These are phyloP conservation scores for Leccinum laetum DNA, from an alignment of 1,284 basidiomycete genomes.

Conservation along the genomic window DNA sequence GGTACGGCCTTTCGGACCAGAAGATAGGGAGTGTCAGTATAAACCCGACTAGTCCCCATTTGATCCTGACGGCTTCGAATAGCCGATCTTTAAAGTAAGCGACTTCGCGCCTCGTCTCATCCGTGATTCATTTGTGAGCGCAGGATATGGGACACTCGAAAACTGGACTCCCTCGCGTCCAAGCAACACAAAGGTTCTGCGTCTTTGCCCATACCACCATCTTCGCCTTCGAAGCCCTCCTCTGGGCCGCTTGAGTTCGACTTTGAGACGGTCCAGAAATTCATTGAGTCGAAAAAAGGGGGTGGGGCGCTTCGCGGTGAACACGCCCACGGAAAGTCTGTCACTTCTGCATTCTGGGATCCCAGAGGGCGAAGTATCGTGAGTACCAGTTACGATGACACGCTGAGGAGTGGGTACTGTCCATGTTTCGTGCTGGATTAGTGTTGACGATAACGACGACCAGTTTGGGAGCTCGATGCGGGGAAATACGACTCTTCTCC, in stretches of 20 bases:
- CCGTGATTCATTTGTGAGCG: background rate
- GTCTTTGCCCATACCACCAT: constrained; percentile 18
- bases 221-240: constrained; percentile 12
- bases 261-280: no score
- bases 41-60: constrained; percentile 67
- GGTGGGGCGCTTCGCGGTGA: no score
- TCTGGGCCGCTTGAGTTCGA: constrained; percentile 43
- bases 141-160: constrained; percentile 79
- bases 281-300: no score
- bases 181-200: constrained; percentile 23
- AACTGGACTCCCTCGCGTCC: constrained; percentile 45
- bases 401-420: no score
- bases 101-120: background rate
- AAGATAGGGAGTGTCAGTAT: constrained; percentile 79
- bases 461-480: constrained; percentile 73
- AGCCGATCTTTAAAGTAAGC: constrained; percentile 64
- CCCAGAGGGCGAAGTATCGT: no score
- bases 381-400: no score
- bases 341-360: no score
- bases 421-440: no score
- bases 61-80: constrained; percentile 74
- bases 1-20: constrained; percentile 64
- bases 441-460: constrained; percentile 14
- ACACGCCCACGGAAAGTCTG: no score
- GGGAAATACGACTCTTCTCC: constrained; percentile 44